Percentiles rank a stretch among this genome's conserved stretches.
These are phyloP conservation scores for Stagonosporopsis vannaccii DNA, from an alignment of 2,329 filamentous ascomycete genomes.

Conservation along the genomic window DNA sequence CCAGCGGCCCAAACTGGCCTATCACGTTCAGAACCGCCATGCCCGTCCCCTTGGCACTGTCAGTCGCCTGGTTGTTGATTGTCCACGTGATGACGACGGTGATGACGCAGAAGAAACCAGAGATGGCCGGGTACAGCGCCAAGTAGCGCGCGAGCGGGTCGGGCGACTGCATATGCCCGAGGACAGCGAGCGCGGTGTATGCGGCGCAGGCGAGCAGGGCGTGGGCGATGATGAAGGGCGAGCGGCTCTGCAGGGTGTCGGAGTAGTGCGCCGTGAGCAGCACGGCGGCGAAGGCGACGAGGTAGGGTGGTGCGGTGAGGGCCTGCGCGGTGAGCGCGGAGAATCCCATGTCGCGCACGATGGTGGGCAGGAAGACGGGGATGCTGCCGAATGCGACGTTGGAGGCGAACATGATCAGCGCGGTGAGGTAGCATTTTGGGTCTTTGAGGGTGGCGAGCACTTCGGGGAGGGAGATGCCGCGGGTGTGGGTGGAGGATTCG, in stretches of 20 bases:
- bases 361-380: constrained; percentile 85
- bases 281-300: constrained; percentile 75
- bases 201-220: constrained; percentile 65
- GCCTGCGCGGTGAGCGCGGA: constrained; percentile 73
- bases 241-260: constrained; percentile 70
- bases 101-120: constrained; percentile 86
- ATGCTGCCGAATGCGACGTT: constrained; percentile 90
- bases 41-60: constrained; percentile 74
- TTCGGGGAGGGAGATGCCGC: constrained; percentile 62
- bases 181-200: constrained; percentile 67
- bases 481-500: constrained; percentile 18
- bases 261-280: constrained; percentile 76
- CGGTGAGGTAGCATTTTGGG: constrained; percentile 76
- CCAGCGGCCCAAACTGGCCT: constrained; percentile 77
- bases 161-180: constrained; percentile 53
- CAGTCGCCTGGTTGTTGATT: constrained; percentile 80
- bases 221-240: constrained; percentile 71
- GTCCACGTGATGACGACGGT: constrained; percentile 88
- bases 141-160: constrained; percentile 65
- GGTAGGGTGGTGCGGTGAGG: constrained; percentile 81
- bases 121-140: constrained; percentile 77
- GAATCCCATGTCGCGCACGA: constrained; percentile 79
- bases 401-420: constrained; percentile 83
- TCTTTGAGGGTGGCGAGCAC: constrained; percentile 67
- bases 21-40: constrained; percentile 83